Conservation (phyloP, 208 protist genomes). For the Wallacemonas sp. region DNA sequence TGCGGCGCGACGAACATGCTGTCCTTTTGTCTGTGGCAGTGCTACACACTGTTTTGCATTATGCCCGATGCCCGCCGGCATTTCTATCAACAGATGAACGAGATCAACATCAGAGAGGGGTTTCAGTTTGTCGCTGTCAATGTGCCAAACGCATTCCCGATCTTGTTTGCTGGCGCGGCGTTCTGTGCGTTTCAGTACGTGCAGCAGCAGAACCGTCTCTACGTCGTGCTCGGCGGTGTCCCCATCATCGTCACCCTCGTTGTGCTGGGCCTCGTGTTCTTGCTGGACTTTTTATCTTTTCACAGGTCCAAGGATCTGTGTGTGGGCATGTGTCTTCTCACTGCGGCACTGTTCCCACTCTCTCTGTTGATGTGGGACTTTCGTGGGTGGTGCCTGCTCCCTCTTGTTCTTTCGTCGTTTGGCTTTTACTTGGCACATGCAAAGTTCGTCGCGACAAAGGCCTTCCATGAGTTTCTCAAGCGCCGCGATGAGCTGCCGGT, state of each 20-base stretch:
- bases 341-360: slow-evolving; percentile 59
- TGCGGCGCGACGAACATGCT: slow-evolving; percentile 65
- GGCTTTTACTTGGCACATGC: slow-evolving; percentile 58
- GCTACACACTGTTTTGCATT: slow-evolving; percentile 60
- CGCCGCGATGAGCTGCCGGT: slow-evolving; percentile 11
- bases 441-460: slow-evolving; percentile 33
- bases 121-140: slow-evolving; percentile 62
- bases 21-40: slow-evolving; percentile 72
- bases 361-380: slow-evolving; percentile 59
- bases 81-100: slow-evolving; percentile 41
- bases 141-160: slow-evolving; percentile 67
- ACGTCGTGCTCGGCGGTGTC: slow-evolving; percentile 54
- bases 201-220: slow-evolving; percentile 55
- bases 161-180: slow-evolving; percentile 55
- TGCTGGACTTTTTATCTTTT: slow-evolving; percentile 58
- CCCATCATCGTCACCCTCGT: slow-evolving; percentile 54
- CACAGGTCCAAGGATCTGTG: slow-evolving; percentile 48
- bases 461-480: slow-evolving; percentile 44
- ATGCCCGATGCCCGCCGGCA: slow-evolving; percentile 48
- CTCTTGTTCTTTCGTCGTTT: slow-evolving; percentile 47
- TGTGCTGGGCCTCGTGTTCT: slow-evolving; percentile 57
- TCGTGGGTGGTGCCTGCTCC: slow-evolving; percentile 54
- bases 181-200: slow-evolving; percentile 72
- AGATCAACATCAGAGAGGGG: slow-evolving; percentile 39
- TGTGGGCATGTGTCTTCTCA: slow-evolving; percentile 50